Evolutionary conservation across 2,329 filamentous ascomycete species (phyloP).

Genomic region (Ceratocystis lukuohia): DNA sequence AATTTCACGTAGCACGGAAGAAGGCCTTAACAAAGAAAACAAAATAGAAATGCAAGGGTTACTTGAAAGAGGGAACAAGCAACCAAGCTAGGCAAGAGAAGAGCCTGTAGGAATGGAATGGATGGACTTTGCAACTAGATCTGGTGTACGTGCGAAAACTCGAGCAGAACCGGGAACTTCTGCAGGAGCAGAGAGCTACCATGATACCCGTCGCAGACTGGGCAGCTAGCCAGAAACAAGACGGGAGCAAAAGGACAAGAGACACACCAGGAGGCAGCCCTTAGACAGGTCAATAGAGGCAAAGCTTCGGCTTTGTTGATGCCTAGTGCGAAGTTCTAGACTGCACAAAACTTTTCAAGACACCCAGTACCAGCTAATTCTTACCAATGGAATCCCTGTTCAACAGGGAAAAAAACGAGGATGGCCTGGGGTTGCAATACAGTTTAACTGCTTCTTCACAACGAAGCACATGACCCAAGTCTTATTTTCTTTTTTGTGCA

Average conservation of each 20-base stretch:
- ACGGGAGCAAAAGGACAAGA: too few species aligned
- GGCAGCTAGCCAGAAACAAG: too few species aligned
- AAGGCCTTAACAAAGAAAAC: background rate
- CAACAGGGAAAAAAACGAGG: background rate
- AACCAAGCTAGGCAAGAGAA: too few species aligned
- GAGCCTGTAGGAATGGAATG: background rate
- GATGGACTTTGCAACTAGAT: slow-evolving; percentile 1
- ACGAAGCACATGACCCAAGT: too few species aligned
- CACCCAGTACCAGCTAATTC: background rate
- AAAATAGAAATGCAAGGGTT: background rate
- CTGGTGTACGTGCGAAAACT: background rate
- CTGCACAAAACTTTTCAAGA: background rate
- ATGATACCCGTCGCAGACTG: too few species aligned
- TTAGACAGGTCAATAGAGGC: background rate
- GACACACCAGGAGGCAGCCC: background rate
- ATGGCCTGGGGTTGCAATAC: background rate
- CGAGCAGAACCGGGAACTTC: too few species aligned
- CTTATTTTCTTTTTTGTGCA: too few species aligned
- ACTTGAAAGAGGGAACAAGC: background rate
- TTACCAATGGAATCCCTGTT: background rate
- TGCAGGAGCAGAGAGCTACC: too few species aligned
- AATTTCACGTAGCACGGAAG: background rate
- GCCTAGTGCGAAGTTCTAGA: background rate
- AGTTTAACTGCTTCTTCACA: background rate
- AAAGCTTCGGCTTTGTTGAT: background rate